Conservation (phyloP, 805 yeast species). For the Ogataea minuta region DNA sequence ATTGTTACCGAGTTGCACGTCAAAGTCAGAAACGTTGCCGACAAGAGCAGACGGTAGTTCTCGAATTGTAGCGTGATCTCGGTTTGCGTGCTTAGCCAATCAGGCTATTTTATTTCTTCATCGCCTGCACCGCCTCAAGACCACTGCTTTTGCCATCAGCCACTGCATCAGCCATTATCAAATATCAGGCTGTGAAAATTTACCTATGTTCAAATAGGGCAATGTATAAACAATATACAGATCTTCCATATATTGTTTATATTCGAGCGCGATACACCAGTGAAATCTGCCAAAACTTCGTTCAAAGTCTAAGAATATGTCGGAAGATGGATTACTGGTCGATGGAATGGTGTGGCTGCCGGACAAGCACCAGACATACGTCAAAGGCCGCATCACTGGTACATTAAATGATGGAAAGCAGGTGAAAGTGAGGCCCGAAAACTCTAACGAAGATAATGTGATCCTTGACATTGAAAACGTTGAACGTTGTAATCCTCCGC, state of each 20-base stretch:
- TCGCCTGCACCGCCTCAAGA: no score
- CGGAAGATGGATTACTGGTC: slow-evolving; percentile 26
- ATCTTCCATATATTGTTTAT: slow-evolving; percentile 8
- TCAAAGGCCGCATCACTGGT: slow-evolving; percentile 57
- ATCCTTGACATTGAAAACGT: slow-evolving; percentile 42
- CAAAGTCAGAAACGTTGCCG: not conserved
- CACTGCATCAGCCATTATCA: not conserved
- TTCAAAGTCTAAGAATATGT: no score
- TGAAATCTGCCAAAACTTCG: slow-evolving; percentile 1
- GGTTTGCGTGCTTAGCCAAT: slow-evolving; percentile 1
- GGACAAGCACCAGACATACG: slow-evolving; percentile 53
- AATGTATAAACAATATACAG: slow-evolving; percentile 6
- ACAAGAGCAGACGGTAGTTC: not conserved
- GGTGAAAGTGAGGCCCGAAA: slow-evolving; percentile 31
- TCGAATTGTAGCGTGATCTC: slow-evolving; percentile 6
- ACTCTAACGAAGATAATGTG: slow-evolving; percentile 23
- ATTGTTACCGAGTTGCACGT: not conserved
- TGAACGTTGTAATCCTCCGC: slow-evolving; percentile 80
- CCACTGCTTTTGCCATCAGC: no score
- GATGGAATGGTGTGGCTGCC: slow-evolving; percentile 79
- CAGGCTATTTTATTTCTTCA: slow-evolving; percentile 3
- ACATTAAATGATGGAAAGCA: slow-evolving; percentile 35
- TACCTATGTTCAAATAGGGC: slow-evolving; percentile 6
- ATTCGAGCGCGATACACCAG: slow-evolving; percentile 6
- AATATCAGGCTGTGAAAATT: slow-evolving; percentile 1